These are phyloP conservation scores for Bipolaris sorokiniana DNA, from an alignment of 2,329 filamentous ascomycete species.

Conservation along the genomic window DNA sequence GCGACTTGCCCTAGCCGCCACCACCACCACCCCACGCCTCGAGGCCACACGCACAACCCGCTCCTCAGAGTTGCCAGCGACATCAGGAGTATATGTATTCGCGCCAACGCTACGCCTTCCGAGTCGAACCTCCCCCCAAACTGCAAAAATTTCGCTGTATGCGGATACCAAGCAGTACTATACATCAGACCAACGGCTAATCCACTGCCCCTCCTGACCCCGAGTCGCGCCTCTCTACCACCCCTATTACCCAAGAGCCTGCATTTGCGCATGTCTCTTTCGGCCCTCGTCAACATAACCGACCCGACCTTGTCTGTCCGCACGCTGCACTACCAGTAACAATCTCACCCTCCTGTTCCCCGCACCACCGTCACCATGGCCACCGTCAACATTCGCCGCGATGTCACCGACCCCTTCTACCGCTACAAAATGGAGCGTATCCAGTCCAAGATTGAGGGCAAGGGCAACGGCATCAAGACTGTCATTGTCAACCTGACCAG, in stretches of 20 bases:
- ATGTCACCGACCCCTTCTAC: conserved; percentile 98
- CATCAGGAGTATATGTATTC: conserved; percentile 93
- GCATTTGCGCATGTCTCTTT: conserved; percentile 66
- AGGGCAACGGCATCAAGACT: conserved; percentile 99
- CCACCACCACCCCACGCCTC: conserved; percentile 24
- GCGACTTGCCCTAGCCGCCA: conserved; percentile 46
- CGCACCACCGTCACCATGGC: conserved; percentile 75
- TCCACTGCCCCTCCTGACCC: conserved; percentile 45
- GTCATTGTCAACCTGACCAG: conserved; percentile 97
- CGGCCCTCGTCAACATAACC: conserved; percentile 59
- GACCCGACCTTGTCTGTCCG: conserved; percentile 39
- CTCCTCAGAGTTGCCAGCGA: conserved; percentile 37
- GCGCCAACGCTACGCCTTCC: conserved; percentile 92
- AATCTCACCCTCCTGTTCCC: conserved; percentile 31
- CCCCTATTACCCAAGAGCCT: conserved; percentile 29
- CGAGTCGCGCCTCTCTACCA: conserved; percentile 51
- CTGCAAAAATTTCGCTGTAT: conserved; percentile 96
- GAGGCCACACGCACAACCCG: conserved; percentile 39
- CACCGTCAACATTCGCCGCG: conserved; percentile 95
- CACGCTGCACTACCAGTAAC: conserved; percentile 42
- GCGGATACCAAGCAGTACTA: conserved; percentile 89
- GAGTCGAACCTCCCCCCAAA: conserved; percentile 91
- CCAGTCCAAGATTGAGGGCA: conserved; percentile 99
- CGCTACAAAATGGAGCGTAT: conserved; percentile 99
- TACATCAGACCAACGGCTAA: conserved; percentile 95